Evolutionary conservation across 78 protist genomes (phyloP).

Genomic region (Dictyostelium citrinum): DNA sequence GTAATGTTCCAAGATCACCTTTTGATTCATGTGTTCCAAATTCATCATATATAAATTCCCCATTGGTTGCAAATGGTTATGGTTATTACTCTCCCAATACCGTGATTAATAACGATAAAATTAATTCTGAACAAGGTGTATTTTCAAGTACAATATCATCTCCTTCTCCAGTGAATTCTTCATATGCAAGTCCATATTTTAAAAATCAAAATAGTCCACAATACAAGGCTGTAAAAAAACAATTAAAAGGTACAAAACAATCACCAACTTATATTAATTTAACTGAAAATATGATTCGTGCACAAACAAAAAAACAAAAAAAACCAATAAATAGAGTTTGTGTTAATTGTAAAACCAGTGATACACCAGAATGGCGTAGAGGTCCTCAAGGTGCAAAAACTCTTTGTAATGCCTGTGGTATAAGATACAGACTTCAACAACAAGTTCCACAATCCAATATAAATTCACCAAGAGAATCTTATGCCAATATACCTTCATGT

Average conservation of each 20-base stretch:
- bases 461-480: not conserved
- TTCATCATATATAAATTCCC: not conserved
- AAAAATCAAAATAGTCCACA: not conserved
- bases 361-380: slow-evolving; percentile 83
- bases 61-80: not conserved
- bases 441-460: not conserved
- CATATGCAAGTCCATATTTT: not conserved
- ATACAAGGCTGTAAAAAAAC: not conserved
- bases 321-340: slow-evolving; percentile 26
- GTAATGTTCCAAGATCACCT: not conserved
- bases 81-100: not conserved
- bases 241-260: not conserved
- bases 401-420: slow-evolving; percentile 83
- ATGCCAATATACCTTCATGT: not conserved
- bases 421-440: slow-evolving; percentile 38
- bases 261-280: slow-evolving; percentile 57
- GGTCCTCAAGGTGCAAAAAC: slow-evolving; percentile 77
- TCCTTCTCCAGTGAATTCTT: not conserved
- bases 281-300: slow-evolving; percentile 53
- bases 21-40: not conserved
- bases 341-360: slow-evolving; percentile 68
- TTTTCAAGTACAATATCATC: not conserved
- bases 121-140: not conserved
- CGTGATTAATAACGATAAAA: not conserved
- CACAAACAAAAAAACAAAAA: slow-evolving; percentile 51